Conservation (phyloP, 176 grass and related monocot genomes). For the Dendrocalamus sinicus region DNA sequence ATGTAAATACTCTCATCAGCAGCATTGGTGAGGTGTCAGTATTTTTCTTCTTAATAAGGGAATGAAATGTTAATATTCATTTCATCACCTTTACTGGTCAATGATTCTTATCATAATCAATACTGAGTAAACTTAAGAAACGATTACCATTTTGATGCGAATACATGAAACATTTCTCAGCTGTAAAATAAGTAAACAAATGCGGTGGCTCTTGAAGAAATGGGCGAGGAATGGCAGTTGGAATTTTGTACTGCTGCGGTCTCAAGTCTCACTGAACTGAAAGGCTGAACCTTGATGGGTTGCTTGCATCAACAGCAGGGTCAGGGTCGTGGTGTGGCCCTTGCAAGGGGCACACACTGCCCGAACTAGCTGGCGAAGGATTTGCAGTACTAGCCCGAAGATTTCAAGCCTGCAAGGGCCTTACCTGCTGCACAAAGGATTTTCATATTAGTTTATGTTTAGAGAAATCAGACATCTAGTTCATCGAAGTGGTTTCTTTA, state of each 20-base stretch:
- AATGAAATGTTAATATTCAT: background rate
- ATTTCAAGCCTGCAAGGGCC: constrained; percentile 25
- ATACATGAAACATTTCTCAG: background rate
- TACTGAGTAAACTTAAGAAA: background rate
- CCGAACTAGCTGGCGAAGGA: constrained; percentile 28
- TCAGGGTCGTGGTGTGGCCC: background rate
- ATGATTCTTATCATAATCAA: background rate
- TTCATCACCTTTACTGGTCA: background rate
- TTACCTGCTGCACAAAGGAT: background rate
- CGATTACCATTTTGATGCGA: background rate
- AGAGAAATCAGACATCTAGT: too few relatives aligned
- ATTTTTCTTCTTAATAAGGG: background rate
- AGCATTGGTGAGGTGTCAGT: background rate
- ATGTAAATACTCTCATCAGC: too few relatives aligned
- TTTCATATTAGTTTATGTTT: too few relatives aligned
- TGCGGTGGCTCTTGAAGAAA: background rate
- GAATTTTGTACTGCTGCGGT: background rate
- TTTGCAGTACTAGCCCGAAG: background rate
- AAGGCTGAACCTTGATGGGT: constrained; percentile 25
- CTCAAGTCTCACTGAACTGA: constrained; percentile 6
- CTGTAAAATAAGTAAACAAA: background rate
- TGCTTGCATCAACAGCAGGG: constrained; percentile 37
- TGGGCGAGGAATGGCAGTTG: background rate
- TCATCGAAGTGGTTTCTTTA: too few relatives aligned
- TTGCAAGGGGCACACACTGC: constrained; percentile 6